phyloP scores from a whole-genome alignment of 345 rosid species.

The Acer saccharum region DNA sequence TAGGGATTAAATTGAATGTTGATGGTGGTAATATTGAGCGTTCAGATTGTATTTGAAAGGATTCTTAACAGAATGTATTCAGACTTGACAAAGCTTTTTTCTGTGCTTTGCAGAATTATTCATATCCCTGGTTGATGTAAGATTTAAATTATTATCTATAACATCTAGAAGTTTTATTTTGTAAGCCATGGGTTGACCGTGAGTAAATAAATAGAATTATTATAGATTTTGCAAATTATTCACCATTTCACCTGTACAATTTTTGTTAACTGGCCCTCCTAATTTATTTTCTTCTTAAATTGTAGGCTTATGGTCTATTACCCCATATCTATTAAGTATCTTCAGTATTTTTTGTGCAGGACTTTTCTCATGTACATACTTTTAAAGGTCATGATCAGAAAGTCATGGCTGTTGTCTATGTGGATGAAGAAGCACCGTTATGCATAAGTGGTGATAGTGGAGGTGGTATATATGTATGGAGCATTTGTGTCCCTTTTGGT shows the following conservation, averaged over 20 bases:
- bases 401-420: slow-evolving; percentile 70
- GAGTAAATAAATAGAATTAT: neutral
- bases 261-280: neutral
- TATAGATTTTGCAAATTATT: neutral
- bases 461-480: slow-evolving; percentile 90
- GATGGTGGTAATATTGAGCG: neutral
- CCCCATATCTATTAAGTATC: slow-evolving; percentile 2
- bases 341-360: slow-evolving; percentile 48
- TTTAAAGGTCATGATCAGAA: slow-evolving; percentile 87
- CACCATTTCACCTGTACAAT: neutral
- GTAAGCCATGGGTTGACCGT: neutral
- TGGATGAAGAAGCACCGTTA: slow-evolving; percentile 61
- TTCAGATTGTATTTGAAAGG: neutral
- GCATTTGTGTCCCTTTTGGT: slow-evolving; percentile 47
- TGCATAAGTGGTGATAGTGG: slow-evolving; percentile 86
- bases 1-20: neutral
- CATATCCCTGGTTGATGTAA: neutral
- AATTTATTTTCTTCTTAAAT: neutral
- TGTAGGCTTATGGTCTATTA: slow-evolving; percentile 13
- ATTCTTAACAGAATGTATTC: neutral
- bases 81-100: neutral
- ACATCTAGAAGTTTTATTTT: neutral
- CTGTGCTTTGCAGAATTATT: neutral
- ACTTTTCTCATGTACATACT: slow-evolving; percentile 76
- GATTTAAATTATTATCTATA: neutral